phyloP scores from a whole-genome alignment of 2,329 filamentous ascomycete genomes.

The Fusarium temperatum region DNA sequence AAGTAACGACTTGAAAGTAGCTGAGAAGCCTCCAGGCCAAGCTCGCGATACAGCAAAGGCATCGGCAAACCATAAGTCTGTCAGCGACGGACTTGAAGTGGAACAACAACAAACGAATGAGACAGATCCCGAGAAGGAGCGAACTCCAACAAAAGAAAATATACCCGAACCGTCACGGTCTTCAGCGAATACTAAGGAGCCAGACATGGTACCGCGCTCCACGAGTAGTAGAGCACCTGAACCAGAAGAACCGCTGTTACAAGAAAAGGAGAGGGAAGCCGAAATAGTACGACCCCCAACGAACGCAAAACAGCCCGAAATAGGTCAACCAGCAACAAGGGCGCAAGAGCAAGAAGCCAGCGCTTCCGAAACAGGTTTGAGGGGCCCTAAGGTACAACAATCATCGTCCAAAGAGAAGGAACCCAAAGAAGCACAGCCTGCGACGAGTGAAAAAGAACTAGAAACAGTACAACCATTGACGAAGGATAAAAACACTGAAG shows the following conservation, averaged over 20 bases:
- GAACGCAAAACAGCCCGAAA: neutral
- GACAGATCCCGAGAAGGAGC: neutral
- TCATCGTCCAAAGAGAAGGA: neutral
- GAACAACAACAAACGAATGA: neutral
- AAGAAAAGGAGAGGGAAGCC: neutral
- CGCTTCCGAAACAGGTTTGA: neutral
- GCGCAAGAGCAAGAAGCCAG: neutral
- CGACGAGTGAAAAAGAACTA: neutral
- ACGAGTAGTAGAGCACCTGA: neutral
- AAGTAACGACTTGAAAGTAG: neutral
- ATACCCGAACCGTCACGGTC: neutral
- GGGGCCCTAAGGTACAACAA: neutral
- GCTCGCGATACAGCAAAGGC: neutral
- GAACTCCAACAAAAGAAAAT: neutral
- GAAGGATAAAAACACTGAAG: neutral
- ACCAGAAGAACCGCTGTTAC: neutral
- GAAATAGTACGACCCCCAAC: neutral
- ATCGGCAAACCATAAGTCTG: neutral
- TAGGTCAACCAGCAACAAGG: neutral
- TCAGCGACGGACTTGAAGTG: neutral
- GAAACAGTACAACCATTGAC: neutral
- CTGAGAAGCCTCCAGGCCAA: neutral
- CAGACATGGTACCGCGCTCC: neutral
- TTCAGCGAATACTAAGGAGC: neutral
- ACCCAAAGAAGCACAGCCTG: neutral